Base-by-base conservation (phyloP, 139 green algal genomes). In the Zygnema cylindricum region DNA sequence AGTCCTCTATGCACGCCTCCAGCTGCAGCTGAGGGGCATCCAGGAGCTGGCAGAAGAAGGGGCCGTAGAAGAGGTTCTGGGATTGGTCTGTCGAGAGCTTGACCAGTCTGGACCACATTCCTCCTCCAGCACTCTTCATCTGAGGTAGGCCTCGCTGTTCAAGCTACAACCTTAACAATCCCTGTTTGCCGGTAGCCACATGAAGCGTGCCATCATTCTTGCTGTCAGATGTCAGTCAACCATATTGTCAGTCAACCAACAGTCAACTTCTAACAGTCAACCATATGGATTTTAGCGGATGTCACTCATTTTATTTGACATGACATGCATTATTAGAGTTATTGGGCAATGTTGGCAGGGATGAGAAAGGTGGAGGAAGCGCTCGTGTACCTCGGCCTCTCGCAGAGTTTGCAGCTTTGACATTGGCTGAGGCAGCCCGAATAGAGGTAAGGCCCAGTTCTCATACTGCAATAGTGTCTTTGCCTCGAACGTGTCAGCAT, bases 11-110 rank as follows among this genome's bases (percentile, higher is more conserved):
- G 33, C 33, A 40, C 16, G 77, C 54, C 77, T 85, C 54, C 77
- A 85, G 11, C 33, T 77, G 39, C 77, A 11, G 49, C 49, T 85
- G 77, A 43, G 77, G 11, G 77, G 77, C 11, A 11, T 85, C 11
- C 39, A 39, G 77, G 39, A 81, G 42, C 7, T 85, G 77, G 33
- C 33, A 23, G 77, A 85, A 43, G 77, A 11, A 11, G 77, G 77
- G 49, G 77, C 77, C 3, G 7, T 85, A 16, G 16, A 85, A 23
- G 77, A 85, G 49, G 54, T 85, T 49, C 77, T 85, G 7, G 77
- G 7, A 7, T 41, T 85, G 36, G 77, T 85, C 11, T 25, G 71
- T 49, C 57, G 71, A 3, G 77, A 85, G 16, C 77, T 85, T 16
- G 77, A 85, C 33, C 77, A 82, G 42, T 76, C 77, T 11, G 77